Evolutionary conservation across 1,139 yeast genomes (phyloP).

Genomic region (Hyphopichia wangnamkhiaoensis): DNA sequence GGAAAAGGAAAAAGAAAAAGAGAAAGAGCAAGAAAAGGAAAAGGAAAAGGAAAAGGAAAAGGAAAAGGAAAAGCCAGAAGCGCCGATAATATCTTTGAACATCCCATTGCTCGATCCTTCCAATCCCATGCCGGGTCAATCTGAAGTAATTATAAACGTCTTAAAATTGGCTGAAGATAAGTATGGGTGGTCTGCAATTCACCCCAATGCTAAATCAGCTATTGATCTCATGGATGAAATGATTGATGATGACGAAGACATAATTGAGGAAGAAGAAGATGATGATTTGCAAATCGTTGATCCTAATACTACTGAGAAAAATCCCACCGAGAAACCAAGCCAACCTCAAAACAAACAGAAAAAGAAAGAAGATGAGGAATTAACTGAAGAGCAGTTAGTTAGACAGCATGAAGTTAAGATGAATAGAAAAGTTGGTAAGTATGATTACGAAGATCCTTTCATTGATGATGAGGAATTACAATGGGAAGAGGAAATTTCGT

Average conservation of each 20-base stretch:
- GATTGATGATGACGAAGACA: slow-evolving; percentile 62
- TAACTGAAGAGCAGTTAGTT: slow-evolving; percentile 49
- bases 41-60: slow-evolving; percentile 24
- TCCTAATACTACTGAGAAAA: neutral
- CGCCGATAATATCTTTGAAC: slow-evolving; percentile 59
- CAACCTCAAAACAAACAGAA: slow-evolving; percentile 30
- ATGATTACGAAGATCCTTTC: slow-evolving; percentile 92
- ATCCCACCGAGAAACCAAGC: slow-evolving; percentile 14
- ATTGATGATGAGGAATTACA: slow-evolving; percentile 91
- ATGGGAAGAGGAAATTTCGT: slow-evolving; percentile 92
- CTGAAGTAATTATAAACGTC: slow-evolving; percentile 78
- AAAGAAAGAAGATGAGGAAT: slow-evolving; percentile 41
- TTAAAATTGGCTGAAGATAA: slow-evolving; percentile 79
- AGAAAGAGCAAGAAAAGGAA: slow-evolving; percentile 24
- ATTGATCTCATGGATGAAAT: slow-evolving; percentile 64
- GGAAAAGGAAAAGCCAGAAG: slow-evolving; percentile 28
- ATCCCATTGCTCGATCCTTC: slow-evolving; percentile 55
- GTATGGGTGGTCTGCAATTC: slow-evolving; percentile 77
- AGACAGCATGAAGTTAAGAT: slow-evolving; percentile 47
- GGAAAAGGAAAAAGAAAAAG: slow-evolving; percentile 15
- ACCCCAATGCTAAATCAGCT: slow-evolving; percentile 65
- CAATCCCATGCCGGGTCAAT: slow-evolving; percentile 60
- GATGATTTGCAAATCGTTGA: slow-evolving; percentile 23
- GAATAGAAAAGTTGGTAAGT: slow-evolving; percentile 80
- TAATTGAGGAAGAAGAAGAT: slow-evolving; percentile 58